Base-by-base conservation (phyloP, 371 early-diverging fungal species). In the Apophysomyces ossiformis region DNA sequence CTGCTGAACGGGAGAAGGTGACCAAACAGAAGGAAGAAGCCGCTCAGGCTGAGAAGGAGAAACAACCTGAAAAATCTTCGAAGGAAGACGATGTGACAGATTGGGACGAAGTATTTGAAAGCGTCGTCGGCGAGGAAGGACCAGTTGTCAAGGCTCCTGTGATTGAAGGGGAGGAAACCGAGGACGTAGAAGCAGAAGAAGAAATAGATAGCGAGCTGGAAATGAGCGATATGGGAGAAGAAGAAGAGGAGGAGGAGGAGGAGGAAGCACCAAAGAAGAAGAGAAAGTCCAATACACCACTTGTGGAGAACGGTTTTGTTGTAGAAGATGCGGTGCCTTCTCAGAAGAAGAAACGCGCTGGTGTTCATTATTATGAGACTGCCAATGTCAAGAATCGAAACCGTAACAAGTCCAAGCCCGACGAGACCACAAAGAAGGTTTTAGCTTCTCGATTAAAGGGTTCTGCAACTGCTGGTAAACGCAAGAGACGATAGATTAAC, bases 351-450 rank as follows among this genome's bases (percentile, higher is more conserved):
- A 75, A 86, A 58, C 94, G 94, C 82, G 85, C 89, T 50, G 95
- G 94, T 60, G 84, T 82, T 35, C 91, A 96, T 78, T 97, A 87
- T 74, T 97, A 96, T 69, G 91, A 92, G 63, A 84, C 85, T 1
- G 95, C 95, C 71, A 97, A 97, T 73, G 92, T 96, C 73, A 97
- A 97, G 87, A 95, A 95, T 79, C 85, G 86, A 74, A 94, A 93
- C 79, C 85, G 93, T 57, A 91, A 89, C 74, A 93, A 92, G 74
- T 77, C 72, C 58, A 87, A 84, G 69, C 92, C 90, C 35, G 84
- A 87, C 70, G 91, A 89, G 36, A 37, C 57, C 8, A 61, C 71
- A 13, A 86, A 85, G 65, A 81, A 78, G 66, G 78, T 81, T 2
- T 65, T 81, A 32, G 57, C 69, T 37, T 75, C 76, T 63, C 76